A percentile compares a stretch with the other conserved stretches of the same genome.
phyloP scores from a whole-genome alignment of 1,284 basidiomycete genomes.

The Sanghuangporus baumii region DNA sequence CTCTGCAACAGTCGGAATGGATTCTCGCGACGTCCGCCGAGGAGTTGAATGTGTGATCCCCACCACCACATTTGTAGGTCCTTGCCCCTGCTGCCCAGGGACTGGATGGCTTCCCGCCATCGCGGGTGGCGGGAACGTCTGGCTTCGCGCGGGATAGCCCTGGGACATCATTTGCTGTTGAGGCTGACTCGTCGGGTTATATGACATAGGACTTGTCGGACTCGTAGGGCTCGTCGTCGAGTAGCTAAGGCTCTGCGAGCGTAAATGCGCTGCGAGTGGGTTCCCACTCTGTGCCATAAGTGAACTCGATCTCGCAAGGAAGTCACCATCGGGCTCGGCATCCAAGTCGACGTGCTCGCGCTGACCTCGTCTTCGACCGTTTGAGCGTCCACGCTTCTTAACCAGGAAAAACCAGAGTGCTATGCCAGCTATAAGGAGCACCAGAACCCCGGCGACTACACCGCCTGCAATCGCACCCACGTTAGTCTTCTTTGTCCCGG shows the following conservation, averaged over 20 bases:
- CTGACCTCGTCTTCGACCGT: background rate
- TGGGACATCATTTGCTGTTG: background rate
- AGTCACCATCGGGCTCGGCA: background rate
- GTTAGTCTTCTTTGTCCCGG: background rate
- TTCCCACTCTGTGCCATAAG: background rate
- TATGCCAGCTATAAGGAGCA: background rate
- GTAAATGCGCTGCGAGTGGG: background rate
- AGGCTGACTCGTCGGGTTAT: background rate
- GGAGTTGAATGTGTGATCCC: background rate
- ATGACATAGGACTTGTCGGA: background rate
- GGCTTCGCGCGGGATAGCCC: background rate
- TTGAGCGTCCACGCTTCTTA: background rate
- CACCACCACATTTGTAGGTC: background rate
- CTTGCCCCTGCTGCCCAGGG: background rate
- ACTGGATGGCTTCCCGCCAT: background rate
- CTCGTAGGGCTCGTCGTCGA: background rate
- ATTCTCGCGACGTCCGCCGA: background rate
- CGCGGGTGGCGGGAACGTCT: background rate
- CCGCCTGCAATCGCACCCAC: slow-evolving; percentile 16
- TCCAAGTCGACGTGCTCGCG: slow-evolving; percentile 5
- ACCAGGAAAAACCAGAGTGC: slow-evolving; percentile 8
- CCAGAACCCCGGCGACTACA: slow-evolving; percentile 9
- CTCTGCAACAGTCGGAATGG: slow-evolving; percentile 10
- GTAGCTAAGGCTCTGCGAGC: background rate
- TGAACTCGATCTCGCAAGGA: background rate